Conservation (phyloP, 495 filamentous ascomycete species). For the Penicillium cosmopolitanum region DNA sequence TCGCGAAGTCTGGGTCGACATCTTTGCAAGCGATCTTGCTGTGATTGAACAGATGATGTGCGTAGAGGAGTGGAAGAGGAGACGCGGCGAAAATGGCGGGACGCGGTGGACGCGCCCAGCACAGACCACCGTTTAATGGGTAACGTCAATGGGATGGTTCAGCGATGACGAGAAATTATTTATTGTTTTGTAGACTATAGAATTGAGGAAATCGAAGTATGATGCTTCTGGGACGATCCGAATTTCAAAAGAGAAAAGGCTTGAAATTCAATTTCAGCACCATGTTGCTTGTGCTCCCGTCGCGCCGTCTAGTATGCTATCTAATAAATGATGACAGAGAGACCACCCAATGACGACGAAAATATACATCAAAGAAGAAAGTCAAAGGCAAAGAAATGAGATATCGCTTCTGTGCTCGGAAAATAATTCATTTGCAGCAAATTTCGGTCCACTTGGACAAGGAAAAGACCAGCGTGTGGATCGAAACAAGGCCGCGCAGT, state of each 20-base stretch:
- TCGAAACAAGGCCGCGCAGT: not conserved
- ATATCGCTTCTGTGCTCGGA: not conserved
- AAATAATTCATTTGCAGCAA: not conserved
- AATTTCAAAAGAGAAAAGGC: not conserved
- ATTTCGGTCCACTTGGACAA: conserved; percentile 1
- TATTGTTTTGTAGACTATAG: not conserved
- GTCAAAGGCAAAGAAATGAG: not conserved
- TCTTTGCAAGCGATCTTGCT: conserved; percentile 25
- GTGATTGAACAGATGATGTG: not conserved
- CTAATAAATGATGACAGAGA: conserved; percentile 17
- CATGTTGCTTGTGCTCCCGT: conserved; percentile 4
- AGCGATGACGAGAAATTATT: not conserved
- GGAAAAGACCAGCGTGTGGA: not conserved
- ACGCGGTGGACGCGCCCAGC: conserved; percentile 21
- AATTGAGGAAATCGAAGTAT: not conserved
- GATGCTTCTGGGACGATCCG: not conserved
- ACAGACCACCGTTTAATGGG: conserved; percentile 31
- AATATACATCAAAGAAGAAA: conserved; percentile 18
- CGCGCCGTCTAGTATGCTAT: conserved; percentile 21
- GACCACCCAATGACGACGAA: conserved; percentile 7
- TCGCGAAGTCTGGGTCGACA: conserved; percentile 63
- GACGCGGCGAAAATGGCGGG: conserved; percentile 14
- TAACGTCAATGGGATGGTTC: not conserved
- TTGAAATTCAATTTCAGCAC: not conserved
- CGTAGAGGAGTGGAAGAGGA: conserved; percentile 3